These are phyloP conservation scores for Pouteria campechiana DNA, from an alignment of 179 eudicot genomes.

Conservation along the genomic window DNA sequence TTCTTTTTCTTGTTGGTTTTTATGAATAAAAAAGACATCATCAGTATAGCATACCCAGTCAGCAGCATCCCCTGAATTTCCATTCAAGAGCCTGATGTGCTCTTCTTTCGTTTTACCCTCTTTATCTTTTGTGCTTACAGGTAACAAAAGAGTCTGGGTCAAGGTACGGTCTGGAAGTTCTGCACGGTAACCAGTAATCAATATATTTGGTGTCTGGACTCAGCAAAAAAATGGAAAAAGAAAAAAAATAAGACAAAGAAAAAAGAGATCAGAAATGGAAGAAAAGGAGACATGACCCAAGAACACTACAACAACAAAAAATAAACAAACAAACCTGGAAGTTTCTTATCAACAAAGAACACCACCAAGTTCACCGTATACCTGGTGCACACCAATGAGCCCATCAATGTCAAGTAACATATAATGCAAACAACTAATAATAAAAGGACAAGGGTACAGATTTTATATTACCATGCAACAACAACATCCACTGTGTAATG, in stretches of 20 bases:
- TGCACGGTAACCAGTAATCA: constrained; percentile 16
- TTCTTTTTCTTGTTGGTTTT: too few relatives aligned
- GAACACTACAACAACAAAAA: too few relatives aligned
- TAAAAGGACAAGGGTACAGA: background rate
- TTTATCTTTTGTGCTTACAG: constrained; percentile 52
- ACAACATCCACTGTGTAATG: constrained; percentile 92
- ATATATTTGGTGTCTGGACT: background rate
- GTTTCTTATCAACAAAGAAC: constrained; percentile 63
- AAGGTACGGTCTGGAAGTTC: constrained; percentile 84
- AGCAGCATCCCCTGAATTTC: constrained; percentile 54
- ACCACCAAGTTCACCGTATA: constrained; percentile 83
- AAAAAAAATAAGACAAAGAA: background rate
- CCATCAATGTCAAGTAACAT: background rate
- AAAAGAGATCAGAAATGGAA: background rate
- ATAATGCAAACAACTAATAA: too few relatives aligned
- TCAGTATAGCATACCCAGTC: constrained; percentile 89
- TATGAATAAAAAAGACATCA: too few relatives aligned
- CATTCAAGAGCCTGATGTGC: constrained; percentile 61
- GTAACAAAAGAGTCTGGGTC: constrained; percentile 43
- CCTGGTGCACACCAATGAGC: constrained; percentile 40
- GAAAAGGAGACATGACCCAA: background rate
- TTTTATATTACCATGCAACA: constrained; percentile 63
- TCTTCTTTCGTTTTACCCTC: constrained; percentile 68
- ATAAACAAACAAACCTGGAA: constrained; percentile 53
- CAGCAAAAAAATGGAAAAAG: background rate